phyloP scores from a whole-genome alignment of 148 eudicot genomes.

The Rhododendron henanense region DNA sequence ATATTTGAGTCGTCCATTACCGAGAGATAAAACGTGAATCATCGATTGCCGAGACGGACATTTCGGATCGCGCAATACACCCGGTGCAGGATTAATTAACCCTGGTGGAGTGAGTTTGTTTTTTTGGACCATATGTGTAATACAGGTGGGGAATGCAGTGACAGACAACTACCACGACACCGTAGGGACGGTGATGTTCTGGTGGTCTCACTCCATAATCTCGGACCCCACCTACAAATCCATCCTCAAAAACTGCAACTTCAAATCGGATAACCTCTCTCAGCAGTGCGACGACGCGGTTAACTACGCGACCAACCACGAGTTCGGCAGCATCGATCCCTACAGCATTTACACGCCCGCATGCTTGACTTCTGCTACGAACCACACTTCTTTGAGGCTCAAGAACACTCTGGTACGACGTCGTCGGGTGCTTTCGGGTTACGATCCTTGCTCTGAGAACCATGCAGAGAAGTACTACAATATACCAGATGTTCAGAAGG shows the following conservation, averaged over 20 bases:
- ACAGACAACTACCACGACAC: conserved; percentile 41
- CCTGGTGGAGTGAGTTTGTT: neutral
- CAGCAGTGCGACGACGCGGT: conserved; percentile 23
- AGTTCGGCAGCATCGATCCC: conserved; percentile 40
- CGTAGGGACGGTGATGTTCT: conserved; percentile 33
- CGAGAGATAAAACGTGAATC: neutral
- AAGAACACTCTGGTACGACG: conserved; percentile 30
- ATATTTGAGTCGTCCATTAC: too few species aligned
- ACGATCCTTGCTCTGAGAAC: conserved; percentile 44
- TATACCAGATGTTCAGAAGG: conserved; percentile 38
- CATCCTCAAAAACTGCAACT: conserved; percentile 29
- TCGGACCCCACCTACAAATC: conserved; percentile 32
- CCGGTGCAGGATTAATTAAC: neutral
- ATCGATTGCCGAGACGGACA: too few species aligned
- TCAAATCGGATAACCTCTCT: conserved; percentile 1
- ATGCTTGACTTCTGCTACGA: conserved; percentile 5
- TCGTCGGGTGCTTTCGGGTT: conserved; percentile 23
- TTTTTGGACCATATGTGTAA: neutral
- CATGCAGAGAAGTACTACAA: conserved; percentile 42
- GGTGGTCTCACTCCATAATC: conserved; percentile 51
- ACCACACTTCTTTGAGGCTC: conserved; percentile 9
- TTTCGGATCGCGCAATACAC: too few species aligned
- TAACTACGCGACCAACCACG: conserved; percentile 23
- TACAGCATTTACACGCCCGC: conserved; percentile 46
- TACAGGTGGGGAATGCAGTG: conserved; percentile 55